These are phyloP conservation scores for Fusarium veterinarium DNA, from an alignment of 2,329 filamentous ascomycete species.

Conservation along the genomic window DNA sequence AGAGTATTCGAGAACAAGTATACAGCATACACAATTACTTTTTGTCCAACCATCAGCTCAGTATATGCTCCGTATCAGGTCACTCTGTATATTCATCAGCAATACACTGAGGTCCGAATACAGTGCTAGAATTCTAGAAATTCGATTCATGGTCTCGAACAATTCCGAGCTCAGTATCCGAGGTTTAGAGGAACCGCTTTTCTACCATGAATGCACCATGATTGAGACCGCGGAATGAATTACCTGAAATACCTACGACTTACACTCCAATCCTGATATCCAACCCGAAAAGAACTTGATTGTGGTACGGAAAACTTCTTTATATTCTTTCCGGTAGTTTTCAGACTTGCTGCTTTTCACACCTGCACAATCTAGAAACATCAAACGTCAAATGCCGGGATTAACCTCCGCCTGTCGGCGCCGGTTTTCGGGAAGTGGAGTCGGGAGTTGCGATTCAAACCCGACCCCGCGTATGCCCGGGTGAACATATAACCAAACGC, in stretches of 20 bases:
- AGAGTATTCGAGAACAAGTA: neutral
- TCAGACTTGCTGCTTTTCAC: neutral
- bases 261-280: neutral
- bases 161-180: neutral
- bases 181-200: neutral
- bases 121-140: neutral
- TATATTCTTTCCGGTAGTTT: neutral
- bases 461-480: slow-evolving; percentile 44
- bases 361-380: neutral
- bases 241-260: no score
- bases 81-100: neutral
- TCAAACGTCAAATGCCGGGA: slow-evolving; percentile 15
- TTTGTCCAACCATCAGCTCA: neutral
- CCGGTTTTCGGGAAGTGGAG: slow-evolving; percentile 46
- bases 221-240: neutral
- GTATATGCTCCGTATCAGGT: neutral
- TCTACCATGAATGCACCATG: neutral
- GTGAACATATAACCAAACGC: slow-evolving; percentile 46
- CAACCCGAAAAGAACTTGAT: no score
- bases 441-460: slow-evolving; percentile 40
- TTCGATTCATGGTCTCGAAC: neutral
- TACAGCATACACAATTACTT: neutral
- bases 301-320: no score
- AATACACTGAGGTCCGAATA: neutral
- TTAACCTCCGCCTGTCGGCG: slow-evolving; percentile 29